phyloP scores from a whole-genome alignment of 1,284 basidiomycete species.

The Cerioporus squamosus region DNA sequence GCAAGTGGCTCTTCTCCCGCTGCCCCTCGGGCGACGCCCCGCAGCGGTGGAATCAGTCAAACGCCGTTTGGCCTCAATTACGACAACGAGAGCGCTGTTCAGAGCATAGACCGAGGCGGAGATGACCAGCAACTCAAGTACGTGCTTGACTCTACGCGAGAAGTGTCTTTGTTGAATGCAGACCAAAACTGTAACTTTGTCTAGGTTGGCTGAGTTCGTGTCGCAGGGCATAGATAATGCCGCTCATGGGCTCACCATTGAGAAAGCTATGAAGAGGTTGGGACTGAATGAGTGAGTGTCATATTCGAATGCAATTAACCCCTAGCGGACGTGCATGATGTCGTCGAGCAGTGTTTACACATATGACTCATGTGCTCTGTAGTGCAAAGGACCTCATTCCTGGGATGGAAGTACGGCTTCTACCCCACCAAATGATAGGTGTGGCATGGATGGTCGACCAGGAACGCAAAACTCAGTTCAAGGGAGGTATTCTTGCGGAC shows the following conservation, averaged over 20 bases:
- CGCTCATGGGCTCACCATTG: constrained; percentile 53
- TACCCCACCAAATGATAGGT: constrained; percentile 76
- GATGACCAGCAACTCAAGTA: constrained; percentile 23
- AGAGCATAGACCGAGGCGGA: constrained; percentile 25
- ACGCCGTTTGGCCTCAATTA: constrained; percentile 23
- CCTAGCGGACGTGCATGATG: too few species aligned
- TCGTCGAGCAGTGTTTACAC: too few species aligned
- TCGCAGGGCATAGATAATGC: constrained; percentile 58
- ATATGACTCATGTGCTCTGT: neutral
- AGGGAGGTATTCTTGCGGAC: constrained; percentile 84
- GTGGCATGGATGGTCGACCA: constrained; percentile 73
- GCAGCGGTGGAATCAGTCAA: neutral
- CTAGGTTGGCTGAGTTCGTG: constrained; percentile 63
- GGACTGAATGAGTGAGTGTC: constrained; percentile 49
- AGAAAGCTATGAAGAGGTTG: constrained; percentile 53
- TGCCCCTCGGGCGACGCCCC: neutral
- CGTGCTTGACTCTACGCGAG: neutral
- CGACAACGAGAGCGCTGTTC: constrained; percentile 20
- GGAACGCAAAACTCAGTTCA: constrained; percentile 48
- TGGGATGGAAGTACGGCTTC: constrained; percentile 66
- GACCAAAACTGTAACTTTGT: neutral
- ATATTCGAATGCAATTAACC: neutral
- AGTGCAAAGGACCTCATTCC: constrained; percentile 59
- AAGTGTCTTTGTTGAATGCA: neutral
- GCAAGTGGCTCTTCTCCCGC: constrained; percentile 7